Evolutionary conservation across 495 filamentous ascomycete species (phyloP), one percentile per base, ranked within the genome.

Genomic region (Durotheca rogersii): DNA sequence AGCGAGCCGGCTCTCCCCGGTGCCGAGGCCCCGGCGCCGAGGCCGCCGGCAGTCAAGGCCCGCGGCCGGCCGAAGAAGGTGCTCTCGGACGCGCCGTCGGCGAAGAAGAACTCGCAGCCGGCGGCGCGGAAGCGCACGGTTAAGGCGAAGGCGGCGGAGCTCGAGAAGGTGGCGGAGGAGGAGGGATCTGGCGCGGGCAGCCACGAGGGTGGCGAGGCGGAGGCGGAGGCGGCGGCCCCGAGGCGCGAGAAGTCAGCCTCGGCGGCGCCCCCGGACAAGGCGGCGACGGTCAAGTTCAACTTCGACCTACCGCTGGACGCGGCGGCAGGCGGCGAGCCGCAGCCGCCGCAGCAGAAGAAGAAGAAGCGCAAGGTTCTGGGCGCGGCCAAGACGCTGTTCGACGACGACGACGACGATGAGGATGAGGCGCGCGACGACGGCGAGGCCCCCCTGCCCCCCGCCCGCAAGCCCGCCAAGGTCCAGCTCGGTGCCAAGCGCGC

Each of bases 331-430:
- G n/a, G n/a, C n/a, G n/a, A n/a, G n/a, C n/a, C n/a, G n/a, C n/a
- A n/a, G n/a, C n/a, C n/a, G n/a, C n/a, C n/a, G n/a, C 75, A 73
- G 46, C 70, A 72, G 1, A 86, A 82, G 71, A 78, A 80, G 53
- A 90, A 86, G 73, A 90, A 87, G 72, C 78, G 86, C 31, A 93
- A 89, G 65, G 50, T 77, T 15, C 56, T 84, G 1, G 79, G 89
- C 10, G 81, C 82, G 9, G 73, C 71, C 14, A 86, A 81, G 65
- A 87, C 78, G 19, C 54, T 93, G 12, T 87, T 93, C 58, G 87
- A 90, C 36, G 89, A 86, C 1, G 89, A 89, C 58, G 87, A 90
- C 36, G 89, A 86, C 1, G 89, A 89, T 9, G 88, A 88, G 2
- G 82, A 73, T 0, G 79, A 83, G 45, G 65, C 65, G 36, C 50